Evolutionary conservation across 1,139 yeast species (phyloP), one percentile per base, ranked within the genome.

Genomic region (Hyphopichia fennica): DNA sequence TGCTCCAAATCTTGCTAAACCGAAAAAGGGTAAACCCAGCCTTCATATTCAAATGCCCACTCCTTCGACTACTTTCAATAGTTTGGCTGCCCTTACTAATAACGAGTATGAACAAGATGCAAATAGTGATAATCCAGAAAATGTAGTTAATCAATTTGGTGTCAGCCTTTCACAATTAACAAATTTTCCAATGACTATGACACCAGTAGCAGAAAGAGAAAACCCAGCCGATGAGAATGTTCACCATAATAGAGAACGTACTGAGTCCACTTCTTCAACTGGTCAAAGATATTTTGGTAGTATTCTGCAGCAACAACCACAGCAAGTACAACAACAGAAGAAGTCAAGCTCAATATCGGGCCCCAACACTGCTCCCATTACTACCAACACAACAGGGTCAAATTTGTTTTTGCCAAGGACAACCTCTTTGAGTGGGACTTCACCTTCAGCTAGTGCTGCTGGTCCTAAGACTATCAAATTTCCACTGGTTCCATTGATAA

Each of bases 191-290:
- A 65, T 84, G 52, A 76, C 87, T 0, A 85, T 85, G 95, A 85
- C 95, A 0, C 95, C 93, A 0, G 81, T 85, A 2, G 75, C 87
- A 1, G 95, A 85, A 52, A 81, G 74, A 51, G 79, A 63, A 30
- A 48, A 57, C 4, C 46, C 49, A 14, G 37, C 41, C 7, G 44
- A 44, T 32, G 35, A 17, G 28, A 55, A 51, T 7, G 51, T 47
- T 11, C 54, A 49, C 10, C 13, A 18, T 28, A 25, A 43, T 3
- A 40, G 61, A 37, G 63, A 60, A 11, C 43, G 59, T 34, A 39
- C 56, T 2, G 62, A 58, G 25, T 51, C 62, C 1, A 38, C 27
- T 16, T 23, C 41, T 10, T 32, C 41, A 13, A 17, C 27, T 16
- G 32, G 39, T 23, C 35, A 34, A 28, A 32, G 44, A 17, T 30